A percentile compares a stretch with the other conserved stretches of the same genome.
phyloP scores from a whole-genome alignment of 2,329 filamentous ascomycete genomes.

The Sporothrix pallida region DNA sequence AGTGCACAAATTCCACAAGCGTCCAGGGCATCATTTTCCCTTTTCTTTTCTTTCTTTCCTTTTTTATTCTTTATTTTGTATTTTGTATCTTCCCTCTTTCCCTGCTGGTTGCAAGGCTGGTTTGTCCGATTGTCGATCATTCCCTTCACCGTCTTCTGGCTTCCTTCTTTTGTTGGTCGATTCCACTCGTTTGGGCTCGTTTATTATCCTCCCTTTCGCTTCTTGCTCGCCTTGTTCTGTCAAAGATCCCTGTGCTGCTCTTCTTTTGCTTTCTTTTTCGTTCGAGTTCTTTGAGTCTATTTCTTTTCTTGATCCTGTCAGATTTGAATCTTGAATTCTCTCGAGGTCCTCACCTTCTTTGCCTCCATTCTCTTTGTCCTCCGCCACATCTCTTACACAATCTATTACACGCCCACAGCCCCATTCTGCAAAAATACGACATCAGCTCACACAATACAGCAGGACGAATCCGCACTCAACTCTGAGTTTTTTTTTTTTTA shows the following conservation, averaged over 20 bases:
- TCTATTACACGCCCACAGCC: neutral
- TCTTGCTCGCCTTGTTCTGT: neutral
- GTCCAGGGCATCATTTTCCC: too few species aligned
- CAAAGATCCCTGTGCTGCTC: neutral
- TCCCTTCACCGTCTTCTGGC: neutral
- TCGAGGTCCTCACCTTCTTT: neutral
- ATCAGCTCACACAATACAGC: neutral
- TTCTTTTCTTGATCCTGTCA: neutral
- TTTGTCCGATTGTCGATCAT: slow-evolving; percentile 7
- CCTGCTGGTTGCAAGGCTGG: neutral
- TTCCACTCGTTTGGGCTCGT: slow-evolving; percentile 1
- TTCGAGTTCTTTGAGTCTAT: neutral
- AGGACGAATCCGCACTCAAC: too few species aligned
- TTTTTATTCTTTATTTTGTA: too few species aligned
- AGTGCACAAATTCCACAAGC: too few species aligned
- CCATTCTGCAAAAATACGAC: slow-evolving; percentile 9
- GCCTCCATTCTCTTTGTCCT: neutral
- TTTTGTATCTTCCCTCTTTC: neutral
- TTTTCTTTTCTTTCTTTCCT: too few species aligned
- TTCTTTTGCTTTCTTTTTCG: neutral
- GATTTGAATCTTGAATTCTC: neutral
- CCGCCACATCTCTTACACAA: neutral
- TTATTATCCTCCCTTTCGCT: neutral
- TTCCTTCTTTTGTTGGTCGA: neutral
- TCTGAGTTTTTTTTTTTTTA: too few species aligned